Conservation (phyloP, 768 basidiomycete species). For the Austroboletus festivus region DNA sequence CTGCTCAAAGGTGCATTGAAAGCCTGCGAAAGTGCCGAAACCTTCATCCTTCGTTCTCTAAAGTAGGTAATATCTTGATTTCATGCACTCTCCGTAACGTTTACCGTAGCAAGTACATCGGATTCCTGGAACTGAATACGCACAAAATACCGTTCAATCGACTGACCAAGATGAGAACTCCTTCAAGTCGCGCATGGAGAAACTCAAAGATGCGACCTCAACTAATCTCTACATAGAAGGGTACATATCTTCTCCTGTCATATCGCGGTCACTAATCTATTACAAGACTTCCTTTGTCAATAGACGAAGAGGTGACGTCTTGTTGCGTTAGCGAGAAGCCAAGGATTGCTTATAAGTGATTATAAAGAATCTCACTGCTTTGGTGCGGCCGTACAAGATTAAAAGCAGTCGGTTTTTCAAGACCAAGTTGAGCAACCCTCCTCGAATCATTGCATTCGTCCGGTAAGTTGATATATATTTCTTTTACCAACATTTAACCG, state of each 20-base stretch:
- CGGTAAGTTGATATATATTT: constrained; percentile 43
- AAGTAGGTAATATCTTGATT: constrained; percentile 42
- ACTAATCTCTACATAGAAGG: constrained; percentile 85
- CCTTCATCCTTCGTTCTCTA: constrained; percentile 84
- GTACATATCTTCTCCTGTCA: constrained; percentile 20
- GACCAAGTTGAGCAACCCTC: constrained; percentile 71
- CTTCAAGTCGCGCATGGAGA: constrained; percentile 82
- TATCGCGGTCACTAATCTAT: background rate
- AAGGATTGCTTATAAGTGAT: background rate
- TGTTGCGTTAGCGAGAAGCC: background rate
- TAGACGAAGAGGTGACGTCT: constrained; percentile 54
- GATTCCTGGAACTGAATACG: constrained; percentile 72
- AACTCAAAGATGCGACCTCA: constrained; percentile 58
- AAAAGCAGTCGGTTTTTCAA: constrained; percentile 78
- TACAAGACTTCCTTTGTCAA: constrained; percentile 61
- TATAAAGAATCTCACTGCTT: constrained; percentile 53
- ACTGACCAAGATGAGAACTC: constrained; percentile 36
- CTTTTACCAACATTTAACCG: background rate
- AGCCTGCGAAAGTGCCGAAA: constrained; percentile 69
- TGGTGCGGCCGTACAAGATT: constrained; percentile 70
- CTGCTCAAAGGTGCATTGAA: constrained; percentile 73
- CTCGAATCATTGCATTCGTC: constrained; percentile 79
- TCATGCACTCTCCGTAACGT: background rate
- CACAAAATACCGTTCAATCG: constrained; percentile 29
- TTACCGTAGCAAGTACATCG: constrained; percentile 62